Conservation (phyloP, 495 filamentous ascomycete species). For the Jackrogersella multiformis region DNA sequence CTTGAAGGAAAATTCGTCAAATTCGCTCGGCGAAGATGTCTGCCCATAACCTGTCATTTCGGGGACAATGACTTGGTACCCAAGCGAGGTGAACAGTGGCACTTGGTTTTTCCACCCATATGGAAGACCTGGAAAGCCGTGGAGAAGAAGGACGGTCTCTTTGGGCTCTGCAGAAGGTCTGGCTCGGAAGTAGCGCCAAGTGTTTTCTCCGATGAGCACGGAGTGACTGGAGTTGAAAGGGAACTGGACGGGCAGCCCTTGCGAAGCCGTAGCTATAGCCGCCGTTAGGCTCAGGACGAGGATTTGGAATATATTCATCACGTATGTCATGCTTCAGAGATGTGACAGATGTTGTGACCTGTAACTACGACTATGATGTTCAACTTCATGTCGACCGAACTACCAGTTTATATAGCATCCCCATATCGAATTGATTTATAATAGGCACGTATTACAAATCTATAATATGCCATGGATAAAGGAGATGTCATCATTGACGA, state of each 20-base stretch:
- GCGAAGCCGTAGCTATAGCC: background rate
- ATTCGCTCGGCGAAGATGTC: slow-evolving; percentile 67
- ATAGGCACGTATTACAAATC: slow-evolving; percentile 15
- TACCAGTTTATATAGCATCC: background rate
- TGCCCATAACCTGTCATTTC: slow-evolving; percentile 82
- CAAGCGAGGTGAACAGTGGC: slow-evolving; percentile 69
- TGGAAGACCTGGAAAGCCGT: slow-evolving; percentile 69
- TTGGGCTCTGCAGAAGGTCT: slow-evolving; percentile 59
- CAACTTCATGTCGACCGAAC: background rate
- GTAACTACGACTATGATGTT: background rate
- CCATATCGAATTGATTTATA: slow-evolving; percentile 3
- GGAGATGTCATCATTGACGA: no score
- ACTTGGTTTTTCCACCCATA: slow-evolving; percentile 84
- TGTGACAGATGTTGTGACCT: background rate
- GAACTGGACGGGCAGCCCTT: background rate
- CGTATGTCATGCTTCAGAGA: background rate
- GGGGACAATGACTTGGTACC: slow-evolving; percentile 74
- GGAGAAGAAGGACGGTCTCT: slow-evolving; percentile 69
- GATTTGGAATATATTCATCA: slow-evolving; percentile 2
- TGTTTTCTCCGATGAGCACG: slow-evolving; percentile 35
- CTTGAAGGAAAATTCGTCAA: slow-evolving; percentile 72
- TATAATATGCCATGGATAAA: background rate
- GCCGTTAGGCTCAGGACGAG: background rate
- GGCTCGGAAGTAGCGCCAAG: slow-evolving; percentile 74
- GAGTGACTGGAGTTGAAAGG: slow-evolving; percentile 25